phyloP scores from a whole-genome alignment of 768 basidiomycete genomes.

The Strobilomyces confusus region DNA sequence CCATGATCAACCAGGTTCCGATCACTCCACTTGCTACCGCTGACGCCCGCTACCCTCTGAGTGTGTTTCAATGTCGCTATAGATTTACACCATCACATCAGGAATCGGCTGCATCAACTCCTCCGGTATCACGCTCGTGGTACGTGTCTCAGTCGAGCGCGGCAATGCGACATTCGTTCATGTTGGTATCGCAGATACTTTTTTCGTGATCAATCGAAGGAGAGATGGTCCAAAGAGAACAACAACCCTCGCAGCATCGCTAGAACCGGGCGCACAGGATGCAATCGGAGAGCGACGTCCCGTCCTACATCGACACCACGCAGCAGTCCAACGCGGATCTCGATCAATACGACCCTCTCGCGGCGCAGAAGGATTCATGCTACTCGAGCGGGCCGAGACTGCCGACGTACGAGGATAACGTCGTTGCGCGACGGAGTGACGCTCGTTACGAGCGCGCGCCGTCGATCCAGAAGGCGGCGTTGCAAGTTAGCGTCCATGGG shows the following conservation, averaged over 20 bases:
- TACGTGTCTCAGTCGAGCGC: conserved; percentile 22
- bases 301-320: conserved; percentile 14
- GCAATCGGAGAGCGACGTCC: neutral
- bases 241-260: conserved; percentile 32
- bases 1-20: conserved; percentile 19
- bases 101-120: conserved; percentile 62
- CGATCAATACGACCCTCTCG: neutral
- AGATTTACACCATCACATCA: conserved; percentile 57
- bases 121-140: conserved; percentile 71
- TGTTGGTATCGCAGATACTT: conserved; percentile 55
- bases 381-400: neutral
- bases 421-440: neutral
- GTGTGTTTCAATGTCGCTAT: neutral
- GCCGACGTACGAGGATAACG: conserved; percentile 28
- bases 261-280: neutral
- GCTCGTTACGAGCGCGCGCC: no score
- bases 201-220: conserved; percentile 74
- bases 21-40: neutral
- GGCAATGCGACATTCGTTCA: neutral
- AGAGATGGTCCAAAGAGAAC: conserved; percentile 57
- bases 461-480: conserved; percentile 27
- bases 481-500: conserved; percentile 17
- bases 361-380: neutral
- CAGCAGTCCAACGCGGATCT: no score
- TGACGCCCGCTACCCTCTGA: neutral